These are phyloP conservation scores for Diaporthe aspalathi DNA, from an alignment of 2,329 filamentous ascomycete species.

Conservation along the genomic window DNA sequence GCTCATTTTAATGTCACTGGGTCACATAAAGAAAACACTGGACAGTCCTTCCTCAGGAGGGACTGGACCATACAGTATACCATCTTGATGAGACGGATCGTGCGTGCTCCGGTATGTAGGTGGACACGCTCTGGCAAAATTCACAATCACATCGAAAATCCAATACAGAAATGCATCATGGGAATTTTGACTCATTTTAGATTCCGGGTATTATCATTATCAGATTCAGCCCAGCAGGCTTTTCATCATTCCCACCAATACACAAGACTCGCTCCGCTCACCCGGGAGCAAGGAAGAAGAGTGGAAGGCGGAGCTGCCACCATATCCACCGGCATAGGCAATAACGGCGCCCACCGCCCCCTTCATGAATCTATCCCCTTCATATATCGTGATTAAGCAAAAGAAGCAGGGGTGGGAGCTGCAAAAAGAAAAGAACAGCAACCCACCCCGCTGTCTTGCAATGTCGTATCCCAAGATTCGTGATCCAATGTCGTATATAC, in stretches of 20 bases:
- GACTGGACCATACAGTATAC: too few relatives aligned
- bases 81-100: too few relatives aligned
- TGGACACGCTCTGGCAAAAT: too few relatives aligned
- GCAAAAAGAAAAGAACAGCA: too few relatives aligned
- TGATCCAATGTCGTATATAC: slow-evolving; percentile 30
- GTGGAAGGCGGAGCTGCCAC: neutral
- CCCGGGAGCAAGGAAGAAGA: neutral
- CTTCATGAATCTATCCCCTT: neutral
- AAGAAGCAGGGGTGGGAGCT: neutral
- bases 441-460: neutral
- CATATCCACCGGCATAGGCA: neutral
- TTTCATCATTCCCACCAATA: neutral
- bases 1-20: too few relatives aligned
- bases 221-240: neutral
- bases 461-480: slow-evolving; percentile 21
- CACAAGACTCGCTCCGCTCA: neutral
- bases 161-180: too few relatives aligned
- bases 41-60: too few relatives aligned
- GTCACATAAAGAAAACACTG: too few relatives aligned
- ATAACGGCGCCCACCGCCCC: neutral
- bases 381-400: neutral
- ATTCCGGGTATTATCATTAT: slow-evolving; percentile 16
- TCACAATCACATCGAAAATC: too few relatives aligned
- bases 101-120: too few relatives aligned
- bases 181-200: neutral